These are phyloP conservation scores for Ogataea trehaloabstinens DNA, from an alignment of 805 yeast species.

Conservation along the genomic window DNA sequence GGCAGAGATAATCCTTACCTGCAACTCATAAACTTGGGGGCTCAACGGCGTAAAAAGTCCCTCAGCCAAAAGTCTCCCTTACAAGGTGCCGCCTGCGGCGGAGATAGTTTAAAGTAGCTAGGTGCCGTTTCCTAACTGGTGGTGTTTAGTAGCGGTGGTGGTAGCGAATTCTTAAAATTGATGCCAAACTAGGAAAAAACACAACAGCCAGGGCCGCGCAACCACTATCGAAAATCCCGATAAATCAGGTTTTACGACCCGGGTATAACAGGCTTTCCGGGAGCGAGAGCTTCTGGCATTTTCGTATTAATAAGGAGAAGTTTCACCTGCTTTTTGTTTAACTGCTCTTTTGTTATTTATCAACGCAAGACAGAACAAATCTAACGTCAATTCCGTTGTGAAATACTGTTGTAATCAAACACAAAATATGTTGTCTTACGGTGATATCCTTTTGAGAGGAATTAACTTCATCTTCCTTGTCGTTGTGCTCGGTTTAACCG, in stretches of 20 bases:
- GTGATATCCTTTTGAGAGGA: conserved; percentile 73
- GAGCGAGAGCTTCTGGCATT: conserved; percentile 3
- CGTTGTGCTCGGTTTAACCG: conserved; percentile 82
- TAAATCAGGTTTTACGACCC: conserved; percentile 3
- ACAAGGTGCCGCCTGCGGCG: too few species aligned
- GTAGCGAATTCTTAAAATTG: too few species aligned
- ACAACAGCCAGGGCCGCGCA: conserved; percentile 21
- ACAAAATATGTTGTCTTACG: conserved; percentile 50
- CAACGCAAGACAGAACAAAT: neutral
- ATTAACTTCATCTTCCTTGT: conserved; percentile 73
- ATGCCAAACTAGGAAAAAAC: conserved; percentile 13
- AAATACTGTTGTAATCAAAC: neutral
- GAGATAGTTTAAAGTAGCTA: too few species aligned
- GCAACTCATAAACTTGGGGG: too few species aligned
- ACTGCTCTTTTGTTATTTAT: conserved; percentile 6
- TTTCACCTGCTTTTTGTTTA: conserved; percentile 6
- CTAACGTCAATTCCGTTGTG: neutral
- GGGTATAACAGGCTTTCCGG: conserved; percentile 1
- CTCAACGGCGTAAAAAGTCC: too few species aligned
- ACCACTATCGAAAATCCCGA: conserved; percentile 11
- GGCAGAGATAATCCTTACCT: too few species aligned
- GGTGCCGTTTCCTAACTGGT: too few species aligned
- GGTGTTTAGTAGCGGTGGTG: too few species aligned
- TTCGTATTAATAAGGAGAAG: conserved; percentile 10
- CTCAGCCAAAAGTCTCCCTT: too few species aligned